These are phyloP conservation scores for Poa annua DNA, from an alignment of 176 grass and related monocot species.

Conservation along the genomic window DNA sequence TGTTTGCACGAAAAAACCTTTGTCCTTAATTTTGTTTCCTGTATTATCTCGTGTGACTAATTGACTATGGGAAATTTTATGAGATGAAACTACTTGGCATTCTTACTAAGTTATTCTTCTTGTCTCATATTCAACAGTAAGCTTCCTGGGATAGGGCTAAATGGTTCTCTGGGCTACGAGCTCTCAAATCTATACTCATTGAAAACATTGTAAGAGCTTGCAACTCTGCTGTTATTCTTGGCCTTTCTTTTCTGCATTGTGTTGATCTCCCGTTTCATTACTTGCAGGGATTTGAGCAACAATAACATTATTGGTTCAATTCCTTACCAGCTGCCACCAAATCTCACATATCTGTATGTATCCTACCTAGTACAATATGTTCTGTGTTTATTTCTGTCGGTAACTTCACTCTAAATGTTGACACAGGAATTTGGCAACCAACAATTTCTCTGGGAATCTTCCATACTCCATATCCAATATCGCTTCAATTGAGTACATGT, in stretches of 20 bases:
- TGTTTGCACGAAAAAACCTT: not conserved
- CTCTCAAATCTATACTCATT: constrained; percentile 81
- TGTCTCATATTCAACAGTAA: constrained; percentile 55
- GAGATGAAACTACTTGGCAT: not conserved
- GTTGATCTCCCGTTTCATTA: constrained; percentile 39
- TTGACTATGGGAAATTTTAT: constrained; percentile 24
- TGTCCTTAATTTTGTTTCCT: not conserved
- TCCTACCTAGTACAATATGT: constrained; percentile 28
- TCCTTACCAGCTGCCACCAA: constrained; percentile 89
- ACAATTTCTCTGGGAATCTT: constrained; percentile 77
- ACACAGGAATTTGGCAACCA: constrained; percentile 83
- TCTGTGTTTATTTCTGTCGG: not conserved
- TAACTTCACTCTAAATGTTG: constrained; percentile 37
- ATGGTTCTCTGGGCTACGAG: constrained; percentile 81
- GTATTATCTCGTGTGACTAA: constrained; percentile 6
- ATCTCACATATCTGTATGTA: constrained; percentile 85
- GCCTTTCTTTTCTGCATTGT: not conserved
- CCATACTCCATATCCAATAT: constrained; percentile 87
- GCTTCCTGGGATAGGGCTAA: constrained; percentile 64
- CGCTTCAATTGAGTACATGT: constrained; percentile 84
- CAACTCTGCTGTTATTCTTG: constrained; percentile 17
- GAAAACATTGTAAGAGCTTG: constrained; percentile 75
- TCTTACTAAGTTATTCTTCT: constrained; percentile 16
- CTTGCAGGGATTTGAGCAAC: constrained; percentile 84
- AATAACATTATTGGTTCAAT: constrained; percentile 80